Percentiles rank a stretch among this genome's conserved stretches.
Conservation (phyloP, 2,329 filamentous ascomycete genomes). For the Chaetomium sp. region DNA sequence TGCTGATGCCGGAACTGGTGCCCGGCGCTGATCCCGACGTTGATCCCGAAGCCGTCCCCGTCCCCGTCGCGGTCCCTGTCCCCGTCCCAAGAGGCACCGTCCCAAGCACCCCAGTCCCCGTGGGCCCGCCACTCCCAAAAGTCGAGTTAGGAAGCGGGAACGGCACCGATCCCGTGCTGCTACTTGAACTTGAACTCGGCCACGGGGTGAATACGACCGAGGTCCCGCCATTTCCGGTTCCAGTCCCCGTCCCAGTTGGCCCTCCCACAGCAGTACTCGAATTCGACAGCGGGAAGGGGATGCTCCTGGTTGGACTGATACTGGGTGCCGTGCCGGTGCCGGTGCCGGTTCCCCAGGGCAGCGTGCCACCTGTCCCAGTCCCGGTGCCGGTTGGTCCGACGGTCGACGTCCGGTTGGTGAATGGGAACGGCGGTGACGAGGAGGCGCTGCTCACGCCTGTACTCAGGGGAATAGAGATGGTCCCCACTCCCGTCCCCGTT, state of each 20-base stretch:
- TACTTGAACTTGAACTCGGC: conserved; percentile 6
- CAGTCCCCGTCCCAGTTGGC: conserved; percentile 4
- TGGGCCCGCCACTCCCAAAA: not conserved
- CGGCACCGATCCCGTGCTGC: conserved; percentile 6
- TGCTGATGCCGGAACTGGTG: not conserved
- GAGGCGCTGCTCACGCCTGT: not conserved
- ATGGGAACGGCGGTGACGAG: not conserved
- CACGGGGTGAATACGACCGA: not conserved
- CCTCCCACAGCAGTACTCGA: conserved; percentile 1
- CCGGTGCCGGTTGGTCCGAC: not conserved
- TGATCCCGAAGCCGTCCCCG: not conserved
- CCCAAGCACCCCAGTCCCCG: not conserved
- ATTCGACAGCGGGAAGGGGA: conserved; percentile 13
- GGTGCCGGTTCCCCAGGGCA: not conserved
- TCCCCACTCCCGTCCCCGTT: not conserved
- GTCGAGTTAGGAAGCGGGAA: conserved; percentile 16
- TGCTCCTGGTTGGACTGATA: conserved; percentile 2
- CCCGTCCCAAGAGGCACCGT: no score
- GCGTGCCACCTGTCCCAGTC: not conserved
- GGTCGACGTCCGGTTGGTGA: conserved; percentile 2
- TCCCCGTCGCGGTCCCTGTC: no score
- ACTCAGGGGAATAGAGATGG: not conserved
- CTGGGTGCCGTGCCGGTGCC: conserved; percentile 1
- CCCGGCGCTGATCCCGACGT: not conserved
- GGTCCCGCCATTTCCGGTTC: not conserved